Evolutionary conservation across 805 yeast genomes (phyloP), one percentile per base, ranked within the genome.

Genomic region (Komagataella ulmi): DNA sequence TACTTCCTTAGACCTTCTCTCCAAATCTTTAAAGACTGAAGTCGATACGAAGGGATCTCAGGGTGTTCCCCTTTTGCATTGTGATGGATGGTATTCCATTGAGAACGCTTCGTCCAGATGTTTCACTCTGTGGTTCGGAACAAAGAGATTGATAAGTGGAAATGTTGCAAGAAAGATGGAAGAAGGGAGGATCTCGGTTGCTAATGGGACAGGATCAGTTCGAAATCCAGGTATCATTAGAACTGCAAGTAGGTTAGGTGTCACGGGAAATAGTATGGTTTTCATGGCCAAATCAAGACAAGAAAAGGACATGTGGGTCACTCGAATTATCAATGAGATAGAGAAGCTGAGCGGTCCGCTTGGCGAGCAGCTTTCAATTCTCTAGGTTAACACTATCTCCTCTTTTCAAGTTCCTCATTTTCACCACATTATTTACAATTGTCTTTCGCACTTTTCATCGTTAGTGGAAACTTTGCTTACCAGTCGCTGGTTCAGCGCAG

Each of bases 241-340:
- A 49, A 64, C 77, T 60, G 75, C 75, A 3, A 69, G 75, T 17
- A 73, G 77, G 51, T 64, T 85, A 44, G 91, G 90, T 4, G 76
- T 79, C 2, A 75, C 82, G 1, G 93, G 96, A 1, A 72, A 72
- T 50, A 74, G 81, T 47, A 70, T 85, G 68, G 82, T 85, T 2
- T 89, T 90, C 61, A 74, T 88, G 77, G 83, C 96, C 7, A 66
- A 89, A 48, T 86, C 96, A 1, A 68, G 91, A 45, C 84, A 84
- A 55, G 96, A 88, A 58, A 71, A 90, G 51, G 97, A 91, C 59
- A 55, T 78, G 36, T 90, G 98, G 98, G 90, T 86, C 3, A 59
- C 68, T 7, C 63, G 64, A 47, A 62, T 78, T 17, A 59, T 65
- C 50, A 59, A 66, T 14, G 81, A 77, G 54, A 69, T 75, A 51